A percentile compares a stretch with the other conserved stretches of the same genome.
Conservation (phyloP, 345 rosid species). For the Aethionema arabicum region DNA sequence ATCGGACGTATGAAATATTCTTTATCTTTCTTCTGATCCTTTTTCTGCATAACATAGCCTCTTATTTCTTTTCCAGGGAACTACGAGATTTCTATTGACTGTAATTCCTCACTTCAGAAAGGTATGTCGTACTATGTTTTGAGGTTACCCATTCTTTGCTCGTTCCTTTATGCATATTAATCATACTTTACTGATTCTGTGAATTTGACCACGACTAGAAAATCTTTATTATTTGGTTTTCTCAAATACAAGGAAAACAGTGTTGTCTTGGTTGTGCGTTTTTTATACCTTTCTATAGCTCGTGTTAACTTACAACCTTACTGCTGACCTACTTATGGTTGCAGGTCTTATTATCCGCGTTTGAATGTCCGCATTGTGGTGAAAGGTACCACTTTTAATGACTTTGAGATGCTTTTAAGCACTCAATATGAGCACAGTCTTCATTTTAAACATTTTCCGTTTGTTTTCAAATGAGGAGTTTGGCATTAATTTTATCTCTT, state of each 20-base stretch:
- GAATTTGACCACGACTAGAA: background rate
- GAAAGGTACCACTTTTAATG: slow-evolving; percentile 58
- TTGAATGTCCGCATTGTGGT: slow-evolving; percentile 85
- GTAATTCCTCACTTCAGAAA: slow-evolving; percentile 85
- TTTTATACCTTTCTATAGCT: slow-evolving; percentile 2
- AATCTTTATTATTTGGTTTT: background rate
- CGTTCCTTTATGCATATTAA: background rate
- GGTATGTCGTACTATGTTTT: slow-evolving; percentile 41
- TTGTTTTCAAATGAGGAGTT: background rate
- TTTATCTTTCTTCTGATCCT: background rate
- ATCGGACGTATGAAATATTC: background rate
- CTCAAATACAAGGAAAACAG: background rate
- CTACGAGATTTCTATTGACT: slow-evolving; percentile 68
- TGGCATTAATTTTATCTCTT: background rate
- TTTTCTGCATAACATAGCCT: slow-evolving; percentile 3
- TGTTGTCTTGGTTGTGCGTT: background rate
- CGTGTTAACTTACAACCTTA: slow-evolving; percentile 3
- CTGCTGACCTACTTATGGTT: slow-evolving; percentile 15
- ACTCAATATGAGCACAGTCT: background rate
- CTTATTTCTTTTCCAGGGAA: slow-evolving; percentile 51
- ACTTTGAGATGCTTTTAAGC: slow-evolving; percentile 1
- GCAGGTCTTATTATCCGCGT: slow-evolving; percentile 85
- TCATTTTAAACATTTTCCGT: background rate
- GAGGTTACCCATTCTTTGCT: background rate
- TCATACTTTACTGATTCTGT: background rate